These are phyloP conservation scores for Phytopythium boreale DNA, from an alignment of 352 stramenopile species.

Conservation along the genomic window DNA sequence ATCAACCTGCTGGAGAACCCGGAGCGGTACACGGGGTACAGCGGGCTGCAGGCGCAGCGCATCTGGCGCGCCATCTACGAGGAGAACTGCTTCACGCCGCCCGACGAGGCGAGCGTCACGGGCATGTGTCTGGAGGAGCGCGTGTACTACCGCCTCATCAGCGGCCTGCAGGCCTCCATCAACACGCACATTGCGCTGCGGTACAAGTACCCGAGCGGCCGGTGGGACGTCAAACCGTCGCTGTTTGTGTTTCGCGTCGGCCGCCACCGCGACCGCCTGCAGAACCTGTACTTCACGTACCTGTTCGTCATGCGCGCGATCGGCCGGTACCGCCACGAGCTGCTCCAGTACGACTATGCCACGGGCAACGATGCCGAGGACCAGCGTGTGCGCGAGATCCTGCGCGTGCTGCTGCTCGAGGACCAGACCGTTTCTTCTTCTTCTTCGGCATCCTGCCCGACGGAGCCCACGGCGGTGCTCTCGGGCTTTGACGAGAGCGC, in stretches of 20 bases:
- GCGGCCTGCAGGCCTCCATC: slow-evolving; percentile 95
- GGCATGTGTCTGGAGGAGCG: slow-evolving; percentile 92
- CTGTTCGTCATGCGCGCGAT: slow-evolving; percentile 96
- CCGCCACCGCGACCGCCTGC: slow-evolving; percentile 92
- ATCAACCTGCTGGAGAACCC: slow-evolving; percentile 97
- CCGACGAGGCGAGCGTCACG: slow-evolving; percentile 55
- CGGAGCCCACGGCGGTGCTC: slow-evolving; percentile 58
- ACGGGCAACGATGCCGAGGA: slow-evolving; percentile 92
- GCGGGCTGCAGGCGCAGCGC: slow-evolving; percentile 86
- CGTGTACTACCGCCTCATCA: slow-evolving; percentile 97
- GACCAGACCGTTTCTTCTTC: slow-evolving; percentile 9
- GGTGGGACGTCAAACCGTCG: slow-evolving; percentile 71
- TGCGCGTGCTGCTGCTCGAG: slow-evolving; percentile 67
- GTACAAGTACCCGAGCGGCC: slow-evolving; percentile 64
- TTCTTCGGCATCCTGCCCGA: slow-evolving; percentile 39
- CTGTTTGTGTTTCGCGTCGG: slow-evolving; percentile 89
- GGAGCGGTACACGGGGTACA: slow-evolving; percentile 98
- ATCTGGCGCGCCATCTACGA: slow-evolving; percentile 98
- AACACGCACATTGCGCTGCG: slow-evolving; percentile 91
- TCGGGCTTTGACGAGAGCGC: slow-evolving; percentile 87
- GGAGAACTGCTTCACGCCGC: slow-evolving; percentile 95
- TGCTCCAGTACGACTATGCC: slow-evolving; percentile 94
- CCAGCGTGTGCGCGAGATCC: slow-evolving; percentile 57
- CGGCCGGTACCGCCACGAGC: slow-evolving; percentile 88
- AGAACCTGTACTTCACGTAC: slow-evolving; percentile 99